phyloP scores from a whole-genome alignment of 768 basidiomycete species.

The Russula vinacea region DNA sequence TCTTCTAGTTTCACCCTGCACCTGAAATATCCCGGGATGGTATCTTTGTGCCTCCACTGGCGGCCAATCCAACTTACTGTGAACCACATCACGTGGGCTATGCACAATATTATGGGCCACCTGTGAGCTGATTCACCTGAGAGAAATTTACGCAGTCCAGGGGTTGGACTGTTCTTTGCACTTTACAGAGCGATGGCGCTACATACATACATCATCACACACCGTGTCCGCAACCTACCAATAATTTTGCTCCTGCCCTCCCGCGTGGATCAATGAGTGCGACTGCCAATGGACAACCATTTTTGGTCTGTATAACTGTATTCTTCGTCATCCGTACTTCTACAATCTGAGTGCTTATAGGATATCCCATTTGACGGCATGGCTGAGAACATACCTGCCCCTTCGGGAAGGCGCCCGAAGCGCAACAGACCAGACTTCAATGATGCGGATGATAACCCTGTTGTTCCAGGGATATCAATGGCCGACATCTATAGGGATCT shows the following conservation, averaged over 20 bases:
- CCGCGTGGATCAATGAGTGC: too few species aligned
- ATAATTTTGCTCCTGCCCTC: background rate
- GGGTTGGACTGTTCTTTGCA: background rate
- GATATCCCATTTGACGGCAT: background rate
- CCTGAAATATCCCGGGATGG: background rate
- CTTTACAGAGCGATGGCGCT: background rate
- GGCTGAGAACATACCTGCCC: background rate
- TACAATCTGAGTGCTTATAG: background rate
- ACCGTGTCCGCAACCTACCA: background rate
- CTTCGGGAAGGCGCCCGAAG: background rate
- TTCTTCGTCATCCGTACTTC: background rate
- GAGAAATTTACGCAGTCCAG: too few species aligned
- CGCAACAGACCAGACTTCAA: background rate
- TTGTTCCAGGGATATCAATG: background rate
- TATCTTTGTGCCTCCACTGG: background rate
- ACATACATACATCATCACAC: background rate
- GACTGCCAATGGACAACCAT: background rate
- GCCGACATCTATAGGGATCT: constrained; percentile 7
- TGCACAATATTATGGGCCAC: too few species aligned
- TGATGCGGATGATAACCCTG: background rate
- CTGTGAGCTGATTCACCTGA: background rate
- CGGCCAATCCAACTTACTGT: background rate
- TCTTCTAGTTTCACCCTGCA: background rate
- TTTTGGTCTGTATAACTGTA: background rate
- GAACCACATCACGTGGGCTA: background rate